These are phyloP conservation scores for Camellia lanceoleosa DNA, from an alignment of 148 eudicot species.

Conservation along the genomic window DNA sequence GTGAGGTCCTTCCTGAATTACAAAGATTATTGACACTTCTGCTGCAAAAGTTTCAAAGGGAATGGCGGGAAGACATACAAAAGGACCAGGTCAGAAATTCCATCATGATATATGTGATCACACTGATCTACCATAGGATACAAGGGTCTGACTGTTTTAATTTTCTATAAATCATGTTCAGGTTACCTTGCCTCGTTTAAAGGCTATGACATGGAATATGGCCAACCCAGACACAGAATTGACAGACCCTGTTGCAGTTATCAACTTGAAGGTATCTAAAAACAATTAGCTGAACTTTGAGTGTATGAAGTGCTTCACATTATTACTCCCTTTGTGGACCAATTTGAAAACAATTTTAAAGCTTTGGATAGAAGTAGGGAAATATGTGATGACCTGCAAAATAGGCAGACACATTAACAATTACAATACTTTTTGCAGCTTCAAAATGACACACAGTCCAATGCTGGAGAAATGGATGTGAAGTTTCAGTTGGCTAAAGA, in stretches of 20 bases:
- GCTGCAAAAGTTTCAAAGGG: constrained; percentile 47
- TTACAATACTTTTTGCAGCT: constrained; percentile 27
- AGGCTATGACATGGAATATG: constrained; percentile 39
- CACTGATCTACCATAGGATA: neutral
- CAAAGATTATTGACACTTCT: constrained; percentile 47
- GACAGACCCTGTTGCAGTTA: constrained; percentile 34
- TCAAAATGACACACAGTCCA: constrained; percentile 24
- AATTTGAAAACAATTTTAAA: neutral
- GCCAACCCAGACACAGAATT: constrained; percentile 25
- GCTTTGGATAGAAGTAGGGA: neutral
- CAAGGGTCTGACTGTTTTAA: neutral
- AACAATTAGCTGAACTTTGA: neutral
- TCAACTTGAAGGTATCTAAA: constrained; percentile 28
- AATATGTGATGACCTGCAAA: neutral
- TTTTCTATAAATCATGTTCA: constrained; percentile 9
- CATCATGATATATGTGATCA: neutral
- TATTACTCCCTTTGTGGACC: neutral
- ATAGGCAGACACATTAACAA: neutral
- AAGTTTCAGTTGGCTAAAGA: constrained; percentile 44
- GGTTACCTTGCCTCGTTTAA: constrained; percentile 30
- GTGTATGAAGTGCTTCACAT: neutral
- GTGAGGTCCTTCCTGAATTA: constrained; percentile 44
- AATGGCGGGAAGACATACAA: constrained; percentile 45
- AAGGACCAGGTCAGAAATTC: constrained; percentile 38
- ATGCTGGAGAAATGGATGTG: constrained; percentile 28